Conservation (phyloP, 768 basidiomycete genomes). For the Collybia sordida region DNA sequence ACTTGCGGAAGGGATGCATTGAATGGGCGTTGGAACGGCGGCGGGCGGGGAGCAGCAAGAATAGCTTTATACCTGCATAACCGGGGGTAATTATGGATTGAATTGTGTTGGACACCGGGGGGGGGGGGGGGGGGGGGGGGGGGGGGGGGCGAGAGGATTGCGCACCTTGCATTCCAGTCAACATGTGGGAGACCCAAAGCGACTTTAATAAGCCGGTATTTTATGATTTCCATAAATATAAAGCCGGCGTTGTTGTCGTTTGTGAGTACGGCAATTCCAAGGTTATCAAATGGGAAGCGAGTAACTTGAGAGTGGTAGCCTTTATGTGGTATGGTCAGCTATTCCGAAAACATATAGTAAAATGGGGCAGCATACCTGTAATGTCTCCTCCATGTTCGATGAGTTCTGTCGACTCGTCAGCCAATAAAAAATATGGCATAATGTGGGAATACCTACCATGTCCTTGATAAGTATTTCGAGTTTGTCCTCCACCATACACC, state of each 20-base stretch:
- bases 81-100: no score
- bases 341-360: neutral
- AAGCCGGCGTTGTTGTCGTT: conserved; percentile 19
- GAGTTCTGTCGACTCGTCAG: conserved; percentile 1
- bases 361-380: neutral
- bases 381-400: conserved; percentile 20
- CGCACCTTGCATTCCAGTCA: conserved; percentile 16
- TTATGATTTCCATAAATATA: conserved; percentile 12
- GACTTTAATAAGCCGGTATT: conserved; percentile 18
- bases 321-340: neutral
- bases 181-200: conserved; percentile 17
- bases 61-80: conserved; percentile 3
- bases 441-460: conserved; percentile 14
- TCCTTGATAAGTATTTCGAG: conserved; percentile 20
- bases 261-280: conserved; percentile 18
- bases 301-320: conserved; percentile 15
- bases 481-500: conserved; percentile 29
- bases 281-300: conserved; percentile 16
- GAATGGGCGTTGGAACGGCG: conserved; percentile 1
- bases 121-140: neutral
- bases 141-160: neutral
- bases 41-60: neutral
- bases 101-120: neutral
- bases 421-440: conserved; percentile 1
- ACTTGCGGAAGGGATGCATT: conserved; percentile 14